A percentile compares a stretch with the other conserved stretches of the same genome.
Conservation (phyloP, 768 basidiomycete species). For the Lepiota venenata region DNA sequence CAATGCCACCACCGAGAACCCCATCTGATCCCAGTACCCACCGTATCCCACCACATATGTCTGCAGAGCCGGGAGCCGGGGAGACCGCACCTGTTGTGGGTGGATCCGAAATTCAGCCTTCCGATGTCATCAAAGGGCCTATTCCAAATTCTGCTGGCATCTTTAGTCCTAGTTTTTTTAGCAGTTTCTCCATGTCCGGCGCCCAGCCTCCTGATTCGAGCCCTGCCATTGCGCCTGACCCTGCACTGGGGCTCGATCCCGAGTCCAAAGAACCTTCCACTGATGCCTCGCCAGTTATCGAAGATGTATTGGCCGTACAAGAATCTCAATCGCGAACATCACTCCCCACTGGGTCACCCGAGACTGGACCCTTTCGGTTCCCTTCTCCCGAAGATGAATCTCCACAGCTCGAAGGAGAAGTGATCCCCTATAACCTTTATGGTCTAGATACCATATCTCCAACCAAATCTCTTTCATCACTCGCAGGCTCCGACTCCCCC, state of each 20-base stretch:
- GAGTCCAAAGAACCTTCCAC: neutral
- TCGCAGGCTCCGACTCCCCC: slow-evolving; percentile 25
- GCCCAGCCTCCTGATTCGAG: too few species aligned
- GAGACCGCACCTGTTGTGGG: neutral
- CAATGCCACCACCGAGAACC: neutral
- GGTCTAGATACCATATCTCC: slow-evolving; percentile 20
- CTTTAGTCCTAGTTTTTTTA: too few species aligned
- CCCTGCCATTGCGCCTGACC: neutral
- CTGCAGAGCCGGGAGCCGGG: neutral
- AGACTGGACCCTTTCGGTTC: slow-evolving; percentile 28
- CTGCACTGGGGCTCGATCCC: neutral
- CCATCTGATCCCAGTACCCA: neutral
- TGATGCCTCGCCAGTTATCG: neutral
- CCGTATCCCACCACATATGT: neutral
- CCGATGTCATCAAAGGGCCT: too few species aligned
- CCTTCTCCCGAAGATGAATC: neutral
- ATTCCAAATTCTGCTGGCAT: too few species aligned
- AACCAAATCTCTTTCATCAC: slow-evolving; percentile 26
- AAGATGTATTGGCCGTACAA: neutral
- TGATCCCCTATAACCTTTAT: slow-evolving; percentile 11
- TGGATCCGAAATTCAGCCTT: too few species aligned
- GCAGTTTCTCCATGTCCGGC: too few species aligned
- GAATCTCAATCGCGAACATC: slow-evolving; percentile 18
- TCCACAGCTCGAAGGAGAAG: neutral
- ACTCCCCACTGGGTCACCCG: slow-evolving; percentile 23